phyloP scores from a whole-genome alignment of 2,329 filamentous ascomycete species.

The Ascochyta pisi region DNA sequence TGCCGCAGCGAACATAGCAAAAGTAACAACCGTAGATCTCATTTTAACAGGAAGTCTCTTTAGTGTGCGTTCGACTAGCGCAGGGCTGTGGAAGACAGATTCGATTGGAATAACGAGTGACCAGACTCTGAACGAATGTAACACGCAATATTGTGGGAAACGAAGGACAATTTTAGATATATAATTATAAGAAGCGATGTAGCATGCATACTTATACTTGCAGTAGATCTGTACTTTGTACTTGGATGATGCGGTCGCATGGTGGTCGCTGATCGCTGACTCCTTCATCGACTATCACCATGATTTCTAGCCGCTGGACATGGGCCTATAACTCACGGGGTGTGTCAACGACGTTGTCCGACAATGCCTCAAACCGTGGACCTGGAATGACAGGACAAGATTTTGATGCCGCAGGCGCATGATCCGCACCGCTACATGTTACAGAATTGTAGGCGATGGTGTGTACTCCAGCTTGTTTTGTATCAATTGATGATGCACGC shows the following conservation, averaged over 20 bases:
- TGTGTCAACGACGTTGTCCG: neutral
- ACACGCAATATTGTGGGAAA: neutral
- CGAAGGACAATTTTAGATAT: neutral
- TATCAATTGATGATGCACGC: neutral
- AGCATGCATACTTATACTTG: neutral
- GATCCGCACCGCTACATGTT: conserved; percentile 4
- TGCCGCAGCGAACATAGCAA: conserved; percentile 3
- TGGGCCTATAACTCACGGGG: neutral
- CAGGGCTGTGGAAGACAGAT: neutral
- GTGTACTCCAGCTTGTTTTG: neutral
- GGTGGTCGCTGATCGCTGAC: neutral
- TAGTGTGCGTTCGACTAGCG: neutral
- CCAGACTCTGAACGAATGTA: conserved; percentile 15
- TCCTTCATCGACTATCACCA: conserved; percentile 1
- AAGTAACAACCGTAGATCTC: conserved; percentile 4
- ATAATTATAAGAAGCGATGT: neutral
- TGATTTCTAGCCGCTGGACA: neutral
- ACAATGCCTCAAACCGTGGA: neutral
- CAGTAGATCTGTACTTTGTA: neutral
- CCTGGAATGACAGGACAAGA: neutral
- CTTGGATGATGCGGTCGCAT: neutral
- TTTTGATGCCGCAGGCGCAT: neutral
- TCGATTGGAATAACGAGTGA: neutral
- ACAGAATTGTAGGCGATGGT: conserved; percentile 3
- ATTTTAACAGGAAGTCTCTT: neutral